Base-by-base conservation (phyloP, 2,329 filamentous ascomycete genomes). In the Phaeophleospora eucalypticola region DNA sequence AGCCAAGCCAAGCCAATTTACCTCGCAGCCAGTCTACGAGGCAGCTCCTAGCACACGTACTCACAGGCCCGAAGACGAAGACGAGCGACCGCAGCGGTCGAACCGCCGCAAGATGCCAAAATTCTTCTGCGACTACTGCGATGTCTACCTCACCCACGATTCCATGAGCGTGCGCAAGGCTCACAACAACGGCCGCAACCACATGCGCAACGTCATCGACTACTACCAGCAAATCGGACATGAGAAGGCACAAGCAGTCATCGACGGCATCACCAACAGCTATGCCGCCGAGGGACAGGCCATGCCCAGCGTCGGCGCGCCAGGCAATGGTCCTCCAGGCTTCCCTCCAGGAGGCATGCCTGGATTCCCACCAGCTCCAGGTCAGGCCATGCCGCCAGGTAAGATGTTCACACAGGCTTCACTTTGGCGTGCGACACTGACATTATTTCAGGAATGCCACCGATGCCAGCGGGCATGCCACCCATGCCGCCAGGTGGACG, bases 111-210 rank as follows among this genome's bases (percentile, higher is more conserved):
- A 38, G 24, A 65, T 65, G 63, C 63, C 63, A 40, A 65, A 65
- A 53, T 65, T 64, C 60, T 65, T 65, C 56, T 65, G 90, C 79
- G 93, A 98, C 71, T 98, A 98, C 73, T 98, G 93, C 81, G 93
- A 98, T 86, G 93, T 98, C 71, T 98, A 98, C 80, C 86, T 98
- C 62, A 98, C 93, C 59, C 93, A 98, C 80, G 93, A 98, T 79
- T 95, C 89, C 37, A 97, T 97, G 91, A 95, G 89, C 73, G 93
- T 98, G 72, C 90, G 93, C 63, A 97, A 97, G 76, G 93, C 93
- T 41, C 93, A 98, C 73, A 98, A 98, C 77, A 86, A 83, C 67
- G 93, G 93, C 53, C 83, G 91, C 62, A 98, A 98, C 74, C 93
- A 98, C 67, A 75, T 98, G 54, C 87, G 93, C 65, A 98, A 98